These are phyloP conservation scores for Arthrobotrys sinensis DNA, from an alignment of 2,329 filamentous ascomycete species.

Conservation along the genomic window DNA sequence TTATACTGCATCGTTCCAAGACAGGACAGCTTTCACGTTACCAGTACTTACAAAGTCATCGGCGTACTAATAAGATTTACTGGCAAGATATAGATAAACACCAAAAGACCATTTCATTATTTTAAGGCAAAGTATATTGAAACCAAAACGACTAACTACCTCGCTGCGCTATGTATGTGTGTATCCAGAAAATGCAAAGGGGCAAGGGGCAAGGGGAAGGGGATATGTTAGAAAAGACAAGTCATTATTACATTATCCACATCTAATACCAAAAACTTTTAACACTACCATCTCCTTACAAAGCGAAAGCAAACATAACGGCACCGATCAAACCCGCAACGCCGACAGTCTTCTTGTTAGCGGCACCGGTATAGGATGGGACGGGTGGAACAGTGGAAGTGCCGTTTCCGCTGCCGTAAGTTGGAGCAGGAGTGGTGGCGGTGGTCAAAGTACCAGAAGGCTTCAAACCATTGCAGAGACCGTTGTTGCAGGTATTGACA, in stretches of 20 bases:
- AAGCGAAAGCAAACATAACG: conserved; percentile 37
- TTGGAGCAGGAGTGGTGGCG: conserved; percentile 10
- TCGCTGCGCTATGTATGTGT: conserved; percentile 18
- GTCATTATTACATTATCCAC: conserved; percentile 16
- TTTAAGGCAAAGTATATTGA: conserved; percentile 5
- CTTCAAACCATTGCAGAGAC: conserved; percentile 40
- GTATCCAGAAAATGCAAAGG: conserved; percentile 8
- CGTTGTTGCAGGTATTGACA: conserved; percentile 41
- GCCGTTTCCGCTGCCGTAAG: conserved; percentile 21
- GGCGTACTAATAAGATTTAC: background rate
- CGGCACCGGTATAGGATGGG: conserved; percentile 50
- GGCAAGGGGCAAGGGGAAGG: background rate
- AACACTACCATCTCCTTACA: conserved; percentile 18
- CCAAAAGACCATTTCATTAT: conserved; percentile 14
- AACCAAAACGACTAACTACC: conserved; percentile 5
- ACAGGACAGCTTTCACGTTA: background rate
- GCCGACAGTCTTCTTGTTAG: conserved; percentile 26
- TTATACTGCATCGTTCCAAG: conserved; percentile 1
- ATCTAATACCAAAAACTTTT: conserved; percentile 19
- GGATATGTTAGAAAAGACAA: background rate
- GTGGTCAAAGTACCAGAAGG: conserved; percentile 31
- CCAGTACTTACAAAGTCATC: background rate
- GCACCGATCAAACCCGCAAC: conserved; percentile 45
- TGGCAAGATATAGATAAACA: background rate
- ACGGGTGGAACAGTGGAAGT: conserved; percentile 3